Percentiles rank a stretch among this genome's conserved stretches.
Evolutionary conservation across 1,139 yeast species (phyloP).

Genomic region (Yamadazyma diddensiae): DNA sequence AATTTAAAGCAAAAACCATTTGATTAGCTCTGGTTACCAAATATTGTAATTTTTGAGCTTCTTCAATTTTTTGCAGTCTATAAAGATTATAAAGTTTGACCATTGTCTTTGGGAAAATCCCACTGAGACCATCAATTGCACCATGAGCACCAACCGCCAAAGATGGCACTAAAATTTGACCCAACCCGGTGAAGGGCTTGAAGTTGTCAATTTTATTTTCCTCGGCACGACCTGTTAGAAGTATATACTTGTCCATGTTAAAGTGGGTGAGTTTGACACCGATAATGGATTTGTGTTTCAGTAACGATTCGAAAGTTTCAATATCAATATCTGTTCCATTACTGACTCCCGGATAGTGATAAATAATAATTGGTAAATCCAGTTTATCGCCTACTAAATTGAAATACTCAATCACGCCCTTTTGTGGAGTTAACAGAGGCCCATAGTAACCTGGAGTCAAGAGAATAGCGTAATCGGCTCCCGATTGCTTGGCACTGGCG

Average conservation of each 20-base stretch:
- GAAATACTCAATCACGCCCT: constrained; percentile 34
- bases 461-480: constrained; percentile 32
- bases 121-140: constrained; percentile 47
- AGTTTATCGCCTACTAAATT: constrained; percentile 27
- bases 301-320: constrained; percentile 30
- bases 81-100: constrained; percentile 29
- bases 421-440: constrained; percentile 27
- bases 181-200: constrained; percentile 45
- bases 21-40: constrained; percentile 39
- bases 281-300: constrained; percentile 30
- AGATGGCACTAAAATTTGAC: constrained; percentile 46
- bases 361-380: constrained; percentile 31
- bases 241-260: constrained; percentile 34
- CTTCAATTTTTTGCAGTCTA: constrained; percentile 27
- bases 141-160: constrained; percentile 41
- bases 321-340: constrained; percentile 36
- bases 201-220: constrained; percentile 31
- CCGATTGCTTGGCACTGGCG: constrained; percentile 22
- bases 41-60: constrained; percentile 39
- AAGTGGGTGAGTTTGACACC: constrained; percentile 41
- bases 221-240: constrained; percentile 32
- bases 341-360: constrained; percentile 40
- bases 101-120: constrained; percentile 39
- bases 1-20: constrained; percentile 38
- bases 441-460: constrained; percentile 36